Conservation (phyloP, 129 eudicot genomes). For the Centella asiatica region DNA sequence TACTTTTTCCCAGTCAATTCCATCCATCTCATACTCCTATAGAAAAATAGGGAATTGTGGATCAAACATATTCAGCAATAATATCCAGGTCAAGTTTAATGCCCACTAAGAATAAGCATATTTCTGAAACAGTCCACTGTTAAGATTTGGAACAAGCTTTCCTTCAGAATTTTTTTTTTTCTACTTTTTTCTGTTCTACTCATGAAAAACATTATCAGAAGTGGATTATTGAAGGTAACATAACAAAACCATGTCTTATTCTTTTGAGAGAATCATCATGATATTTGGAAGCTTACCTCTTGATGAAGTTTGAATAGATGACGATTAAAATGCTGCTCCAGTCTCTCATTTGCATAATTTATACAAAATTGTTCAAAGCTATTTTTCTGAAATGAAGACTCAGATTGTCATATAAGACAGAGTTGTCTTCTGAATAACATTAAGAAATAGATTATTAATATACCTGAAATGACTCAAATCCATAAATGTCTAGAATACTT, state of each 20-base stretch:
- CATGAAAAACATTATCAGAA: too few relatives aligned
- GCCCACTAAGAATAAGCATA: background rate
- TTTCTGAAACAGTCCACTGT: background rate
- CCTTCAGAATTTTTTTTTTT: too few relatives aligned
- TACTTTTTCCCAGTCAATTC: constrained; percentile 84
- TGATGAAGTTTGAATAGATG: constrained; percentile 91
- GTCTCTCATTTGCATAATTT: constrained; percentile 92
- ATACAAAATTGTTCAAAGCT: constrained; percentile 85
- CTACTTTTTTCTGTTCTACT: too few relatives aligned
- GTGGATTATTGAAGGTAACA: background rate
- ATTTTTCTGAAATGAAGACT: constrained; percentile 50
- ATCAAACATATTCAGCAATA: background rate
- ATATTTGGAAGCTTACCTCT: constrained; percentile 44
- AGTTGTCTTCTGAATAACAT: background rate
- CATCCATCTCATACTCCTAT: constrained; percentile 87
- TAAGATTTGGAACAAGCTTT: too few relatives aligned
- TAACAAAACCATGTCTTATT: background rate
- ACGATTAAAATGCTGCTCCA: constrained; percentile 81
- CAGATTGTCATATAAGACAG: constrained; percentile 12
- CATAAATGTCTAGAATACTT: constrained; percentile 74
- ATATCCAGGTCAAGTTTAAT: too few relatives aligned
- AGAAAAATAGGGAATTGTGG: background rate
- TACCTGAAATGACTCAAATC: constrained; percentile 92
- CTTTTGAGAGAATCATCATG: background rate
- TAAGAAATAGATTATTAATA: background rate